These are phyloP conservation scores for Pseudogymnoascus sp. DNA, from an alignment of 2,329 filamentous ascomycete genomes.

Conservation along the genomic window DNA sequence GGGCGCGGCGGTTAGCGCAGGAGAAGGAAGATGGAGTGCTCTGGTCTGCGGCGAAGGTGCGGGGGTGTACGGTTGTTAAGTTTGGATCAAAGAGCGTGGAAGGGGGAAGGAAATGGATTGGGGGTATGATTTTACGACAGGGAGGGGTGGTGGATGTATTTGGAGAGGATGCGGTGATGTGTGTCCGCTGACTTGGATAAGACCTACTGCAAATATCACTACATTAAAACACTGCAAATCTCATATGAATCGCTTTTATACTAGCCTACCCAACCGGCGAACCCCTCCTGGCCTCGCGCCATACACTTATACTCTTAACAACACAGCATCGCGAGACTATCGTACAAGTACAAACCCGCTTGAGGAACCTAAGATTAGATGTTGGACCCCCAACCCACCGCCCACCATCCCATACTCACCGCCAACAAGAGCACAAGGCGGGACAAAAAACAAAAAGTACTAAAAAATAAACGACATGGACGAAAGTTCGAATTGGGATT, in stretches of 20 bases:
- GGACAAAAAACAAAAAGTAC: neutral
- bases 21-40: conserved; percentile 56
- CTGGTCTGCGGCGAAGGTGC: conserved; percentile 74
- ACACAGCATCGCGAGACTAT: conserved; percentile 2
- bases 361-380: conserved; percentile 3
- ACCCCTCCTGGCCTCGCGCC: neutral
- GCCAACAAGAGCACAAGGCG: neutral
- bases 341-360: conserved; percentile 4
- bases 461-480: neutral
- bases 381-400: neutral
- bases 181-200: conserved; percentile 39
- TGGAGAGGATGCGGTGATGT: conserved; percentile 73
- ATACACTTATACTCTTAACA: neutral
- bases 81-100: conserved; percentile 79
- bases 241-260: neutral
- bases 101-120: conserved; percentile 71
- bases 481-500: neutral
- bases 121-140: conserved; percentile 63
- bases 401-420: neutral
- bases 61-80: conserved; percentile 83
- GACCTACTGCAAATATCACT: neutral
- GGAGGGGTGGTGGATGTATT: conserved; percentile 63
- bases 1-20: conserved; percentile 43
- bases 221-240: neutral
- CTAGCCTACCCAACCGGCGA: neutral